phyloP scores from a whole-genome alignment of 208 protist species.

The Leishmania martiniquensis region DNA sequence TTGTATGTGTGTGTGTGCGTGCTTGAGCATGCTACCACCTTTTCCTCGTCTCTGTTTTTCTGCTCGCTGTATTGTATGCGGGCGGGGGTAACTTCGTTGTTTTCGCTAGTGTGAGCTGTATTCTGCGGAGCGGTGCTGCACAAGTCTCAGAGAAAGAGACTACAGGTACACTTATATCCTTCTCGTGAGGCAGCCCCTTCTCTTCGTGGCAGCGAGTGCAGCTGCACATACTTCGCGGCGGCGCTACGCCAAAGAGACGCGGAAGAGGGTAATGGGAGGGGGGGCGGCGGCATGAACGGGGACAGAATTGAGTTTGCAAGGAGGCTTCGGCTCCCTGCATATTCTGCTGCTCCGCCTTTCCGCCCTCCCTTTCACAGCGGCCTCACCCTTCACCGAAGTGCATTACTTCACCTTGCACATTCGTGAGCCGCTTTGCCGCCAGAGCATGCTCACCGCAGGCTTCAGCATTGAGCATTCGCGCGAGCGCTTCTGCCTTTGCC shows the following conservation, averaged over 20 bases:
- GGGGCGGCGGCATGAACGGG: background rate
- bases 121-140: background rate
- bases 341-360: background rate
- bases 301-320: background rate
- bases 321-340: background rate
- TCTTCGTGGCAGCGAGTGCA: background rate
- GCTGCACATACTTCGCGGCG: background rate
- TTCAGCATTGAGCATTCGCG: background rate
- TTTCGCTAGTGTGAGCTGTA: background rate
- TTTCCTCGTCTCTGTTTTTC: constrained; percentile 25
- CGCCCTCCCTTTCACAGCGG: background rate
- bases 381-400: background rate
- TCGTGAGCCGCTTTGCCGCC: background rate
- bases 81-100: background rate
- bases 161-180: background rate
- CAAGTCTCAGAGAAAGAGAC: background rate
- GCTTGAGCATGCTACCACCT: background rate
- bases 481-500: background rate
- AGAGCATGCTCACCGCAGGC: background rate
- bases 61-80: constrained; percentile 3
- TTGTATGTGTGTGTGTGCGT: background rate
- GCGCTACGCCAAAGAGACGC: background rate
- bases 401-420: background rate
- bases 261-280: no score
- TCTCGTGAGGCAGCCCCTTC: background rate